Conservation (phyloP, 805 yeast species). For the Barnettozyma wickerhamii region DNA sequence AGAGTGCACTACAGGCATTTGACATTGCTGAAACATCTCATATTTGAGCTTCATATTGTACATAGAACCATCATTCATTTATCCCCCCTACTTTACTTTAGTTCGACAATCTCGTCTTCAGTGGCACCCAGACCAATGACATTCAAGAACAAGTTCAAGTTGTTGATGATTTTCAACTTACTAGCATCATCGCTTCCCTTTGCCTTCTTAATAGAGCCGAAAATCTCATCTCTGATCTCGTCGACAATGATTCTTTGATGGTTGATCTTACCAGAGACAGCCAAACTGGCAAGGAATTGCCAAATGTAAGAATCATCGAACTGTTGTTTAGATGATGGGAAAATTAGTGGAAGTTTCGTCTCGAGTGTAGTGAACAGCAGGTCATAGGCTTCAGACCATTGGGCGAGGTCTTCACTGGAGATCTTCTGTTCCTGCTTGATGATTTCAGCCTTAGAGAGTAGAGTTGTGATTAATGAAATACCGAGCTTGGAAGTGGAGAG, state of each 20-base stretch:
- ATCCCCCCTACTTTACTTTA: too few relatives aligned
- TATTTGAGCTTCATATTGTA: background rate
- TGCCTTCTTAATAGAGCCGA: constrained; percentile 79
- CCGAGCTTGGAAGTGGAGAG: constrained; percentile 67
- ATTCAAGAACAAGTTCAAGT: constrained; percentile 86
- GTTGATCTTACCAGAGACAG: constrained; percentile 82
- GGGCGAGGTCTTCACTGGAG: constrained; percentile 35
- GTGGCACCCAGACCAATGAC: constrained; percentile 96
- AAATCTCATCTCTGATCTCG: constrained; percentile 89
- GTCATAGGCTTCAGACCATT: constrained; percentile 81
- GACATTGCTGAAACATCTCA: background rate
- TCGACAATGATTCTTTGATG: constrained; percentile 94
- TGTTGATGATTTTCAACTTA: constrained; percentile 62
- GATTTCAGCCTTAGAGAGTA: constrained; percentile 87
- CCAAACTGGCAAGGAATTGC: constrained; percentile 94
- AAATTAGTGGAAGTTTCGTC: constrained; percentile 68
- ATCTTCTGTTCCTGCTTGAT: constrained; percentile 75
- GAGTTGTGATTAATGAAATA: constrained; percentile 79
- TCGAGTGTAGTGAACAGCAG: constrained; percentile 74
- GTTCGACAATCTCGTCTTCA: constrained; percentile 81
- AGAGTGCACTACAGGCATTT: constrained; percentile 76
- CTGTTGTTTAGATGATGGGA: constrained; percentile 58
- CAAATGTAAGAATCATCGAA: constrained; percentile 58
- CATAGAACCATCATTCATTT: too few relatives aligned
- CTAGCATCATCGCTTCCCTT: constrained; percentile 39